Conservation (phyloP, 495 filamentous ascomycete species). For the Xylaria cubensis region DNA sequence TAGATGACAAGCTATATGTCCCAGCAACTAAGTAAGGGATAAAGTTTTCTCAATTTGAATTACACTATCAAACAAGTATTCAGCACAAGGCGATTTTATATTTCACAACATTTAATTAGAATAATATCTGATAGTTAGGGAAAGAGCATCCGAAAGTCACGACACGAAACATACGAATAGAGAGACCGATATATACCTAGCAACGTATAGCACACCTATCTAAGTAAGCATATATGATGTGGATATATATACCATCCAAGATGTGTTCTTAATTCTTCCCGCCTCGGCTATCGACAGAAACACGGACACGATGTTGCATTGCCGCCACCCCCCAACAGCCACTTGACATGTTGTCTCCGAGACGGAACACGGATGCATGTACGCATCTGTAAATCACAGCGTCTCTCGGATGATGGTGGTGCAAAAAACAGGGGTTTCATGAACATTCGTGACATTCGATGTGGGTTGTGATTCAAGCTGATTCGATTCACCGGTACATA, state of each 20-base stretch:
- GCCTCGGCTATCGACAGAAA: conserved; percentile 24
- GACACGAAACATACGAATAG: not conserved
- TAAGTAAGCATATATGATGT: not conserved
- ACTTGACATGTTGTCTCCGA: not conserved
- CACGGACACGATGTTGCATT: conserved; percentile 6
- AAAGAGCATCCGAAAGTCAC: not conserved
- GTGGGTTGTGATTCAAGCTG: not conserved
- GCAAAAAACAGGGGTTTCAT: not conserved
- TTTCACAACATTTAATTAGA: no score
- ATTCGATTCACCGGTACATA: not conserved
- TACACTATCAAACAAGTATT: not conserved
- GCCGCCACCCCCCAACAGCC: conserved; percentile 2
- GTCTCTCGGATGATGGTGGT: not conserved
- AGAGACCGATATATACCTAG: not conserved
- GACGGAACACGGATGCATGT: not conserved
- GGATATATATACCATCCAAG: conserved; percentile 1
- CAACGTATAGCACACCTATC: not conserved
- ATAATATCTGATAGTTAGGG: not conserved
- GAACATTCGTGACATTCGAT: not conserved
- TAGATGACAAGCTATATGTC: not conserved
- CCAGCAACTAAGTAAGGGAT: not conserved
- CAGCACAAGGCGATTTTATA: not conserved
- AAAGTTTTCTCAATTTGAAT: not conserved
- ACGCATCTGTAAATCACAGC: conserved; percentile 4
- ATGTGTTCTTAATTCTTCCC: conserved; percentile 8